phyloP scores from a whole-genome alignment of 2,329 filamentous ascomycete species.

The Tolypocladium ophioglossoides region DNA sequence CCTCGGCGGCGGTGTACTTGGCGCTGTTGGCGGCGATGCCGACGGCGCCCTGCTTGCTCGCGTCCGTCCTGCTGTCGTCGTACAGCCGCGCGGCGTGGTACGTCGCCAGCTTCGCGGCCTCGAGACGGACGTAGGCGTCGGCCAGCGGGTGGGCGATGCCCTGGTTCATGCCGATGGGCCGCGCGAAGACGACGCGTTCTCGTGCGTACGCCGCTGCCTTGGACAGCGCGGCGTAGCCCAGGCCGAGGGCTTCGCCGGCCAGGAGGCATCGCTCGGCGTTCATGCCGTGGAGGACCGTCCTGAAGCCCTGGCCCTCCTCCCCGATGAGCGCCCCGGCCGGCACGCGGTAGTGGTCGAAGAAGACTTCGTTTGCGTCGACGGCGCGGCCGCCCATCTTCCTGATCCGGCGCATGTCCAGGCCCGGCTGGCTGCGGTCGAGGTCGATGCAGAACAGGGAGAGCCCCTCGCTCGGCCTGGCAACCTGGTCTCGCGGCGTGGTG shows the following conservation, averaged over 20 bases:
- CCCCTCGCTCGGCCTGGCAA: slow-evolving; percentile 60
- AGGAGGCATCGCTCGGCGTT: slow-evolving; percentile 68
- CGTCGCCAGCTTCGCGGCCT: slow-evolving; percentile 53
- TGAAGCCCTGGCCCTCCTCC: slow-evolving; percentile 65
- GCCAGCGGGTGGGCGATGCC: slow-evolving; percentile 56
- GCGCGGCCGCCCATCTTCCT: slow-evolving; percentile 79
- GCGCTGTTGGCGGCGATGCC: slow-evolving; percentile 59
- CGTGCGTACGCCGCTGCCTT: slow-evolving; percentile 55
- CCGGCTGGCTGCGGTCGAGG: slow-evolving; percentile 48
- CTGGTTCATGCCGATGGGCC: slow-evolving; percentile 57
- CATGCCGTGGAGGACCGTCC: slow-evolving; percentile 69
- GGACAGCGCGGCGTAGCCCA: slow-evolving; percentile 62
- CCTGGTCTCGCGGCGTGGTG: slow-evolving; percentile 59
- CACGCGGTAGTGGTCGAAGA: slow-evolving; percentile 70
- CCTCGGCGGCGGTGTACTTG: slow-evolving; percentile 60
- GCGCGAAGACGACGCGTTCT: slow-evolving; percentile 54
- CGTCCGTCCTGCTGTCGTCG: slow-evolving; percentile 40
- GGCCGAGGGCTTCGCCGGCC: slow-evolving; percentile 67
- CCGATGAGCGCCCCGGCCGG: slow-evolving; percentile 57
- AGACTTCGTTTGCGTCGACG: slow-evolving; percentile 78
- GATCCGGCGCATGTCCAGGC: slow-evolving; percentile 59
- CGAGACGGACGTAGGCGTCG: slow-evolving; percentile 53
- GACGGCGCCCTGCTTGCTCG: slow-evolving; percentile 40
- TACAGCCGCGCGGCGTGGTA: slow-evolving; percentile 57
- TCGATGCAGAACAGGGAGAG: slow-evolving; percentile 75